phyloP scores from a whole-genome alignment of 106 monocot genomes.

The Dioscorea zingiberensis region DNA sequence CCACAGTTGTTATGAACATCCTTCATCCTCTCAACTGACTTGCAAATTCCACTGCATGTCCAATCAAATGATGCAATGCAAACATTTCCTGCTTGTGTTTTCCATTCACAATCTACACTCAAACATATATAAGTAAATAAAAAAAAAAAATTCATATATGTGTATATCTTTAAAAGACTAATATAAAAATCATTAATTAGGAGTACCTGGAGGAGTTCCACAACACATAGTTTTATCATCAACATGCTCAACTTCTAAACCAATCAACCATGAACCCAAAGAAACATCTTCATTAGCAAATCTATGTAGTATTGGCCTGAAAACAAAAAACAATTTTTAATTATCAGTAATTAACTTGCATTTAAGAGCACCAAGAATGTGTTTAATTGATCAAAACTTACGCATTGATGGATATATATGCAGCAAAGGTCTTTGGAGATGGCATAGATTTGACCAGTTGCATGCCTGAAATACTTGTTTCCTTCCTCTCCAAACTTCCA shows the following conservation, averaged over 20 bases:
- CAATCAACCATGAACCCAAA: slow-evolving; percentile 81
- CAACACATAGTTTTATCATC: slow-evolving; percentile 86
- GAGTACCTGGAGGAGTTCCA: slow-evolving; percentile 85
- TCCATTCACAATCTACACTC: slow-evolving; percentile 70
- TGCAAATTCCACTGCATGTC: slow-evolving; percentile 87
- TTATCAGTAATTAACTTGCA: too few species aligned
- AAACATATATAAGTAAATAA: background rate
- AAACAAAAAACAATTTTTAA: background rate
- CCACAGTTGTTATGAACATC: slow-evolving; percentile 60
- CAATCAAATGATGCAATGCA: slow-evolving; percentile 90
- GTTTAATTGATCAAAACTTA: slow-evolving; percentile 12
- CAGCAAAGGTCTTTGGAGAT: slow-evolving; percentile 86
- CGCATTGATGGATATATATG: slow-evolving; percentile 85
- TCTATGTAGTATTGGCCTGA: slow-evolving; percentile 57
- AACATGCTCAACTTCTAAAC: slow-evolving; percentile 77
- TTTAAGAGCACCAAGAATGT: too few species aligned
- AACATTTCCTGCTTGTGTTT: slow-evolving; percentile 52
- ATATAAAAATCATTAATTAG: too few species aligned
- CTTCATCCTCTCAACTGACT: slow-evolving; percentile 72
- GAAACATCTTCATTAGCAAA: slow-evolving; percentile 81
- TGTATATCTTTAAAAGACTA: background rate
- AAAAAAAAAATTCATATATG: background rate
- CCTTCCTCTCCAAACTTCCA: slow-evolving; percentile 96
- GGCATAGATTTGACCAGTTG: slow-evolving; percentile 95
- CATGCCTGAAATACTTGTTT: slow-evolving; percentile 89